Conservation (phyloP, 2,329 filamentous ascomycete genomes). For the Didymosphaeria variabile region DNA sequence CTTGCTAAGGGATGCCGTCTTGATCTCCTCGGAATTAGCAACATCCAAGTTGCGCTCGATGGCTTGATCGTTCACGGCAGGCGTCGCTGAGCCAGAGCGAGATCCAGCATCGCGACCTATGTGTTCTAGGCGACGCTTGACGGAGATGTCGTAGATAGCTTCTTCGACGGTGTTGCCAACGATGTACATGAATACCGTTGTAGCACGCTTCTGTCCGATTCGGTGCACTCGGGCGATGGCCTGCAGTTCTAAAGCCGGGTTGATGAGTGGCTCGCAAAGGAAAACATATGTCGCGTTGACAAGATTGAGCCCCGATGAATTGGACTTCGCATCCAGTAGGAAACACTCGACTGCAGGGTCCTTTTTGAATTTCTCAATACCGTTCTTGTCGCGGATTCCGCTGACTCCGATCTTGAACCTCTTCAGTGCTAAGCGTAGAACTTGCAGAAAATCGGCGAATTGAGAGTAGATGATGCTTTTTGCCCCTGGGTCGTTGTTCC, state of each 20-base stretch:
- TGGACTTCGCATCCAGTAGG: constrained; percentile 85
- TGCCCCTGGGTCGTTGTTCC: constrained; percentile 81
- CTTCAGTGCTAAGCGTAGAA: constrained; percentile 75
- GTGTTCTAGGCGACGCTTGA: constrained; percentile 79
- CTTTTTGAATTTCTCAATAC: constrained; percentile 78
- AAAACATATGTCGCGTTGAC: constrained; percentile 95
- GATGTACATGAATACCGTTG: constrained; percentile 95
- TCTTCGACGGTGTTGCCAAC: constrained; percentile 92
- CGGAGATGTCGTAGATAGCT: constrained; percentile 87
- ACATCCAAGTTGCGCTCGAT: constrained; percentile 67
- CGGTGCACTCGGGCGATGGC: constrained; percentile 94
- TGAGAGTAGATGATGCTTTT: constrained; percentile 97
- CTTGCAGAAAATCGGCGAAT: constrained; percentile 80
- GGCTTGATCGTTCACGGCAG: constrained; percentile 63
- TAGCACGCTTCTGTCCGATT: constrained; percentile 87
- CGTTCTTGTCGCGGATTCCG: constrained; percentile 72
- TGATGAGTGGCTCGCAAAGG: constrained; percentile 90
- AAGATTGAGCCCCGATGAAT: constrained; percentile 88
- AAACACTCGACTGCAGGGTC: constrained; percentile 82
- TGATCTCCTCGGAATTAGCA: constrained; percentile 84
- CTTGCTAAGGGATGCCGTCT: constrained; percentile 74
- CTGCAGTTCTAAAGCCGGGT: constrained; percentile 92
- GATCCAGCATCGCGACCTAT: constrained; percentile 60
- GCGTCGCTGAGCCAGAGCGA: constrained; percentile 36
- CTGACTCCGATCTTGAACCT: constrained; percentile 77